Evolutionary conservation across 129 eudicot species (phyloP), one percentile per base, ranked within the genome.

Genomic region (Heracleum sosnowskyi): DNA sequence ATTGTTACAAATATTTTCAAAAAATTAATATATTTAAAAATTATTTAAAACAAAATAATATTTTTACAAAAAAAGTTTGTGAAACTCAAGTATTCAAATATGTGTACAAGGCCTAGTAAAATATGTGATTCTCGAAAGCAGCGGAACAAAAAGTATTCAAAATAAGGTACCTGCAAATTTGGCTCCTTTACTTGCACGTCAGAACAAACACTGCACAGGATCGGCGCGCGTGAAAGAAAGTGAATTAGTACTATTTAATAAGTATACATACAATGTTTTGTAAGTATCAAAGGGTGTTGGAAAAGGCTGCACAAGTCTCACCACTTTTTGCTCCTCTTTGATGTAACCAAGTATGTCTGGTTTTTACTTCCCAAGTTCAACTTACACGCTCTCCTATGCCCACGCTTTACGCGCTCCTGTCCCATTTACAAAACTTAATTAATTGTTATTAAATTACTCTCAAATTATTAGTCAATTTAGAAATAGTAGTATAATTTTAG

Each of bases 131-230:
- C 62, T 53, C 11, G 62, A 5, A 18, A 51, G 24, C 1, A 18
- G 60, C 1, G 31, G 66, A 60, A n/a, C 31, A 9, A 60, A 57
- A 60, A 60, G 28, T 60, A 60, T 60, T 60, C 68, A 49, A 60
- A 53, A 60, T 60, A 26, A n/a, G 31, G 31, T 53, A 2, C 24
- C 40, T 66, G 72, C 72, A 28, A 71, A 36, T 41, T 73, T 73
- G 36, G 36, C 76, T 73, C 76, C 76, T 73, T 20, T 41, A 39
- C 40, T 73, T 73, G 76, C 76, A 73, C 36, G 76, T 73, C 76
- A 40, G 76, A 73, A 45, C 53, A 60, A 60, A 60, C 33, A 28
- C 55, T 4, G 55, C 31, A n/a, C 35, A 11, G 22, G 4, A 24
- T 31, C 53, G 1, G 7, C 76, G 76, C 53, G 76, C 76, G 53